These are phyloP conservation scores for Pyricularia pennisetigena DNA, from an alignment of 2,329 filamentous ascomycete species.

Conservation along the genomic window DNA sequence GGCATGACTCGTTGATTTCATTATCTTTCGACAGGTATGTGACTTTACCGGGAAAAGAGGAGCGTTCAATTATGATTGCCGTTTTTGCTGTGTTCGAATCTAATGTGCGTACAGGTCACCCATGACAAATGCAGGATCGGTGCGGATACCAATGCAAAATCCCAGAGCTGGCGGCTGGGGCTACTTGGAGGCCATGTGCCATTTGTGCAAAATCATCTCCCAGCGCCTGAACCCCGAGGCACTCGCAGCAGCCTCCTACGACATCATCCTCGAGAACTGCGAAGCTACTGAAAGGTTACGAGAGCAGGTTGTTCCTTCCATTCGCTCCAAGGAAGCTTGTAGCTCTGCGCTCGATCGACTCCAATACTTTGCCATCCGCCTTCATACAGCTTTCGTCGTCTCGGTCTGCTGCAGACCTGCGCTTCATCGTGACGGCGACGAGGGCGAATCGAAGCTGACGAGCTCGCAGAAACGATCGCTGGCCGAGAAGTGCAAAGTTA, in stretches of 20 bases:
- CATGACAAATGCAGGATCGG: constrained; percentile 50
- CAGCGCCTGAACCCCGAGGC: constrained; percentile 45
- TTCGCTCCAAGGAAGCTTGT: constrained; percentile 52
- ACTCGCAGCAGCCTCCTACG: constrained; percentile 36
- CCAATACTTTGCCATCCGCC: constrained; percentile 53
- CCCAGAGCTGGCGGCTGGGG: constrained; percentile 37
- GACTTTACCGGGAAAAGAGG: too few species aligned
- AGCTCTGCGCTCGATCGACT: constrained; percentile 53
- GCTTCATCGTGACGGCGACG: constrained; percentile 31
- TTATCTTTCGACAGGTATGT: constrained; percentile 53
- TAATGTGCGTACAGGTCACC: constrained; percentile 32
- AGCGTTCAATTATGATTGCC: not conserved
- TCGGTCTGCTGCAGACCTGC: constrained; percentile 56
- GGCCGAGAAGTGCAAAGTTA: constrained; percentile 49
- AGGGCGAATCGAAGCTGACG: constrained; percentile 37
- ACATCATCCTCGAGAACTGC: constrained; percentile 48
- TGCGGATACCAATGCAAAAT: constrained; percentile 38
- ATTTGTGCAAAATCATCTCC: constrained; percentile 52
- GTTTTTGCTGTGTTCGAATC: not conserved
- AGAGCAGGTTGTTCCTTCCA: constrained; percentile 35
- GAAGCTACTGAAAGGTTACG: constrained; percentile 42
- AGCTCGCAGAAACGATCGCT: constrained; percentile 42
- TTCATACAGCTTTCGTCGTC: constrained; percentile 56
- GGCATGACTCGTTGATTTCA: constrained; percentile 58
- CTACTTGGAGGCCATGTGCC: constrained; percentile 57